Base-by-base conservation (phyloP, 805 yeast species). In the Cyberlindnera mycetangii region DNA sequence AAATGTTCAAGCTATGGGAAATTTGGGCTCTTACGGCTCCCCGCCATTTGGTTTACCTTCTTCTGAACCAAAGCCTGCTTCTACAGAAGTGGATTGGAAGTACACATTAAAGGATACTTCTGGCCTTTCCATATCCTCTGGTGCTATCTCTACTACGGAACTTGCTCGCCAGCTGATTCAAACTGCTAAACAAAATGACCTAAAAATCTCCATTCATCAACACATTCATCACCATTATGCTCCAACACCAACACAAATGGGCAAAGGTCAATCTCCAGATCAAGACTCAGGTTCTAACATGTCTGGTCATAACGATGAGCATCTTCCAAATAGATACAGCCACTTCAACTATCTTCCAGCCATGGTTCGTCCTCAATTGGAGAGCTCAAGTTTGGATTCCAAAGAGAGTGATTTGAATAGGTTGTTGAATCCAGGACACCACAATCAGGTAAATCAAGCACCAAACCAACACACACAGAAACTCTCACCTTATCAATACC, bases 181-280 rank as follows among this genome's bases (percentile, higher is more conserved):
- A 28, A 72, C 81, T 41, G 90, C 90, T 0, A 79, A 75, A 49
- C 65, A 66, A 39, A 72, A 77, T 52, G 72, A 76, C 16, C 66
- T 85, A 34, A 72, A 76, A 36, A 71, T 89, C 12, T 81, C 89
- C 4, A 76, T 89, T 17, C 95, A 89, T 64, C 96, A 89, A 61
- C 96, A 87, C 62, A 81, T 85, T 37, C 92, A 86, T 62, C 87
- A 87, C 59, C 89, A 85, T 63, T 83, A 84, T 62, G 71, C 67
- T 4, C 52, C 53, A 27, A 55, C 69, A 14, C 28, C 39, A 1
- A 17, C 41, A 17, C 78, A 75, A 5, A 11, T 12, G 6, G 39
- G 46, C 3, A 53, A 51, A 35, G 50, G 37, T 2, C 48, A 40
- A 5, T 52, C 60, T 7, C 59, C 62, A 8, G 58, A 43, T n/a